Evolutionary conservation across 352 stramenopile species (phyloP), one percentile per base, ranked within the genome.

Genomic region (Phytopythium mirpurense): DNA sequence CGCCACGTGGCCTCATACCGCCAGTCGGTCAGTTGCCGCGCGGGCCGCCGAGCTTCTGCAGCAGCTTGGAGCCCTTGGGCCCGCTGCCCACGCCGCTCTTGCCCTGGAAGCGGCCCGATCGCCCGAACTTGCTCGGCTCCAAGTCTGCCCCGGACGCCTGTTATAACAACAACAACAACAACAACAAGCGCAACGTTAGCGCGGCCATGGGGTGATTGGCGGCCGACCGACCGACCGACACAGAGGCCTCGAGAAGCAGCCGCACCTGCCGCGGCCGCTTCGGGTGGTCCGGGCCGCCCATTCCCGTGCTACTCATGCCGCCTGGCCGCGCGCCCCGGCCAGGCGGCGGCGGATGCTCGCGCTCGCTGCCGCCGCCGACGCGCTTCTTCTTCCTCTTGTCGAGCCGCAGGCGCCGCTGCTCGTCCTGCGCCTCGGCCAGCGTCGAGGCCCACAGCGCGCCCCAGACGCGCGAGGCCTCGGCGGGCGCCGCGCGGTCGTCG

Each of bases 41-140:
- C 0, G 48, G 51, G 6, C 68, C 62, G 3, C 70, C 69, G 27
- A 90, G 81, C 65, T 90, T 90, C 57, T 88, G 79, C 72, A 90
- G 63, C 37, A 90, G 71, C 46, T 90, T 90, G 10, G 74, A 86
- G 12, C 59, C 65, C 38, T 68, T 70, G 26, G 57, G 51, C 18
- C 58, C 56, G 18, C 65, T 60, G 9, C 60, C 57, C 12, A 62
- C 62, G 27, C n/a, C 32, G 75, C 74, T 24, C 59, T 66, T 35
- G 68, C 69, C 56, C 24, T 69, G 41, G 58, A 75, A 70, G 19
- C 56, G 57, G 38, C 76, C 67, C 36, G 68, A 69, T 18, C 76
- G 71, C 31, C 63, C 68, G 3, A 68, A 46, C 55, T 90, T 90
- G 57, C 64, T 78, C 8, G 74, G 72, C 56, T 90, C 79, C 42